Evolutionary conservation across 108 stramenopile genomes (phyloP).

Genomic region (Stephanodiscus minutulus): DNA sequence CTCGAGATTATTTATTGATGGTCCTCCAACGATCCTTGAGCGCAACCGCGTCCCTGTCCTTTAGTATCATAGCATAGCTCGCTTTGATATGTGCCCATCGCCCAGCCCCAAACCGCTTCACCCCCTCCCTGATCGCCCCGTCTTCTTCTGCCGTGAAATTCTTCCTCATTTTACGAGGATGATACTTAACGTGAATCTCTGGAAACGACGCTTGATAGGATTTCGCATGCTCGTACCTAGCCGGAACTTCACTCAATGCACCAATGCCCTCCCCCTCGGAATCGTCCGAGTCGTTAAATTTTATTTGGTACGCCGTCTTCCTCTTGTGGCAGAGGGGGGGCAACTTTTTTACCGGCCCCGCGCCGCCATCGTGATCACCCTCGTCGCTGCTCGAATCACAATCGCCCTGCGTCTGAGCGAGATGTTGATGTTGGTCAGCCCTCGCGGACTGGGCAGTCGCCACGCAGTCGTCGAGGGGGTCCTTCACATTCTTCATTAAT

Average conservation of each 20-base stretch:
- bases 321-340: slow-evolving; percentile 21
- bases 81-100: slow-evolving; percentile 72
- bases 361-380: slow-evolving; percentile 4
- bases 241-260: slow-evolving; percentile 32
- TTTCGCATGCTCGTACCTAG: slow-evolving; percentile 10
- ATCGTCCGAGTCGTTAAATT: slow-evolving; percentile 27
- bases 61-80: slow-evolving; percentile 49
- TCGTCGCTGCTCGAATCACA: slow-evolving; percentile 13
- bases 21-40: slow-evolving; percentile 80
- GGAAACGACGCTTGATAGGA: slow-evolving; percentile 8
- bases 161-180: slow-evolving; percentile 31
- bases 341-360: slow-evolving; percentile 3
- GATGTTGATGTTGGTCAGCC: neutral
- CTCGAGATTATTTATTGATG: slow-evolving; percentile 33
- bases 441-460: slow-evolving; percentile 33
- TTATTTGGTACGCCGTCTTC: slow-evolving; percentile 16
- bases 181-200: slow-evolving; percentile 5
- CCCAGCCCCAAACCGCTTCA: slow-evolving; percentile 56
- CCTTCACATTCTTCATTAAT: slow-evolving; percentile 36
- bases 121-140: slow-evolving; percentile 55
- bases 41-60: slow-evolving; percentile 58
- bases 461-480: slow-evolving; percentile 30
- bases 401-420: slow-evolving; percentile 9
- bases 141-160: slow-evolving; percentile 67
- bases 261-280: slow-evolving; percentile 20